Conservation (phyloP, 2,329 filamentous ascomycete genomes). For the Plenodomus lindquistii region DNA sequence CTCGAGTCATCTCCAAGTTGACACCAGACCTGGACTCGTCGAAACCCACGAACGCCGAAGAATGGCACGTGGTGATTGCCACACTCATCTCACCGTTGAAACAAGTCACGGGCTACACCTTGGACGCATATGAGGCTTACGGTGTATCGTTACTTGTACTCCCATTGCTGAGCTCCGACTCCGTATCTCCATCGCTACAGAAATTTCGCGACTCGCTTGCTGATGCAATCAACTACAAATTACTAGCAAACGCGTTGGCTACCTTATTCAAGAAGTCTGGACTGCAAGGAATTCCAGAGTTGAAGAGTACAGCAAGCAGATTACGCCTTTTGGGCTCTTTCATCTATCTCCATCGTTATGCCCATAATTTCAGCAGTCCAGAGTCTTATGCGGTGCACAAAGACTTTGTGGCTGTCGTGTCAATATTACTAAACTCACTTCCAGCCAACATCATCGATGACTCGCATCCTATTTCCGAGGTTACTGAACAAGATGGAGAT, state of each 20-base stretch:
- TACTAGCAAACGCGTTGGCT: slow-evolving; percentile 43
- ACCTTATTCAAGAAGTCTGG: slow-evolving; percentile 32
- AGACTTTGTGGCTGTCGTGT: slow-evolving; percentile 61
- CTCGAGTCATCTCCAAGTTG: slow-evolving; percentile 24
- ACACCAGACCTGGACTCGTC: slow-evolving; percentile 5
- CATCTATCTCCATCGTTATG: slow-evolving; percentile 60
- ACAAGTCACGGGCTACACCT: slow-evolving; percentile 39
- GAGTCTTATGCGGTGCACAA: slow-evolving; percentile 52
- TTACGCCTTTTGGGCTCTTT: slow-evolving; percentile 64
- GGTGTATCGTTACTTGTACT: slow-evolving; percentile 50
- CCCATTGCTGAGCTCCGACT: slow-evolving; percentile 38
- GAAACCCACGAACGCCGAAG: slow-evolving; percentile 1
- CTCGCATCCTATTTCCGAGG: slow-evolving; percentile 33
- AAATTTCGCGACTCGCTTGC: slow-evolving; percentile 46
- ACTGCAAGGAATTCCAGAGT: slow-evolving; percentile 26
- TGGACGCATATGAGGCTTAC: slow-evolving; percentile 46
- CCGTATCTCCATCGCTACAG: slow-evolving; percentile 21
- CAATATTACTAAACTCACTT: slow-evolving; percentile 59
- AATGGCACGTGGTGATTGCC: slow-evolving; percentile 20
- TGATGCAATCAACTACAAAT: slow-evolving; percentile 55
- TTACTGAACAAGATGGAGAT: slow-evolving; percentile 20
- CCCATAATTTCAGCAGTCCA: slow-evolving; percentile 46
- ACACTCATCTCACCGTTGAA: slow-evolving; percentile 36
- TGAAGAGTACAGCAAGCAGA: slow-evolving; percentile 47
- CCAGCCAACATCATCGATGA: slow-evolving; percentile 61